Evolutionary conservation across 2,329 filamentous ascomycete species (phyloP).

Genomic region (Dactylellina parvicollis): DNA sequence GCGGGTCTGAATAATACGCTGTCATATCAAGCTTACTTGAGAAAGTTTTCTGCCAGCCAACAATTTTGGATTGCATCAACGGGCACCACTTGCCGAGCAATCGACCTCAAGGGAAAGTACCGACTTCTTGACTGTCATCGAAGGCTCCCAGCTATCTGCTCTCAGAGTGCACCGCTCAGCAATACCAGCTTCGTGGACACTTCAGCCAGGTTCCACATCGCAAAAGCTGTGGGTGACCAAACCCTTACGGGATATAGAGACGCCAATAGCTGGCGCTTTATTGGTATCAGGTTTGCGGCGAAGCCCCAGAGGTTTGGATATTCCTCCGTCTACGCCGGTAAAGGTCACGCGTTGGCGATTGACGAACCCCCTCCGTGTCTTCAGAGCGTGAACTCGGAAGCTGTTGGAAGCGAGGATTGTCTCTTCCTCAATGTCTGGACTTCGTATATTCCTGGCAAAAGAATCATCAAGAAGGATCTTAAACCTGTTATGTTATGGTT

Average conservation of each 20-base stretch:
- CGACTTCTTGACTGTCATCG: constrained; percentile 42
- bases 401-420: constrained; percentile 64
- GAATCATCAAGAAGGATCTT: constrained; percentile 57
- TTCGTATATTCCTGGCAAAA: constrained; percentile 23
- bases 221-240: constrained; percentile 62
- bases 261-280: constrained; percentile 66
- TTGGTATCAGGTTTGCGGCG: constrained; percentile 65
- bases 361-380: constrained; percentile 62
- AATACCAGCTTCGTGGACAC: constrained; percentile 60
- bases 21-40: constrained; percentile 35
- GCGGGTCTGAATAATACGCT: constrained; percentile 30
- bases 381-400: constrained; percentile 60
- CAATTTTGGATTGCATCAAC: constrained; percentile 28
- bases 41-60: constrained; percentile 17
- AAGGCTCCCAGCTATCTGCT: constrained; percentile 62
- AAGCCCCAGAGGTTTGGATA: constrained; percentile 64
- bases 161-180: constrained; percentile 63
- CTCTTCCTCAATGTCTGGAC: constrained; percentile 64
- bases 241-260: constrained; percentile 62
- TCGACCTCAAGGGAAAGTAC: constrained; percentile 59
- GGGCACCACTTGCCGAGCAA: constrained; percentile 42
- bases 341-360: constrained; percentile 60
- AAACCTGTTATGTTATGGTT: constrained; percentile 66
- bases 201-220: constrained; percentile 61
- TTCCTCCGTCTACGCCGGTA: constrained; percentile 61